These are phyloP conservation scores for Cyberlindnera bimundalis DNA, from an alignment of 805 yeast species.

Conservation along the genomic window DNA sequence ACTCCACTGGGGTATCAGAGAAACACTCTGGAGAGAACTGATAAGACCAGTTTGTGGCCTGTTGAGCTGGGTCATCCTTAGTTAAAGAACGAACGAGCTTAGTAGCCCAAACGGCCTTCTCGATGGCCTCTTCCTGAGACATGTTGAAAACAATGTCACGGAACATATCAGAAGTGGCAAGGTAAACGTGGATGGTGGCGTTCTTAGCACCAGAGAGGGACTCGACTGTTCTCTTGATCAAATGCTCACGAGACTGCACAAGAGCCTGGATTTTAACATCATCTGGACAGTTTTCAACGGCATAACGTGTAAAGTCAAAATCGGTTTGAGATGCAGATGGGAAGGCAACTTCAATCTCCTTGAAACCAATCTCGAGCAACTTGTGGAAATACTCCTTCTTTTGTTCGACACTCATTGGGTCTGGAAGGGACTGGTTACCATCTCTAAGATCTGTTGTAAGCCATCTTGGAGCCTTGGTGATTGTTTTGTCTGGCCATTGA, in stretches of 20 bases:
- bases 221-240: slow-evolving; percentile 71
- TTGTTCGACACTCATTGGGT: slow-evolving; percentile 74
- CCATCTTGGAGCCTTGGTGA: slow-evolving; percentile 77
- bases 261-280: slow-evolving; percentile 73
- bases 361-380: slow-evolving; percentile 68
- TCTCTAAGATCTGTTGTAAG: slow-evolving; percentile 76
- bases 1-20: slow-evolving; percentile 70
- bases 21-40: slow-evolving; percentile 81
- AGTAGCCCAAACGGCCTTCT: slow-evolving; percentile 68
- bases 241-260: slow-evolving; percentile 73
- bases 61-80: slow-evolving; percentile 66
- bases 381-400: slow-evolving; percentile 74
- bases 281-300: slow-evolving; percentile 73
- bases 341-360: slow-evolving; percentile 77
- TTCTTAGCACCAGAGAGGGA: slow-evolving; percentile 67
- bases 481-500: slow-evolving; percentile 66
- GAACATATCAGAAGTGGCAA: slow-evolving; percentile 74
- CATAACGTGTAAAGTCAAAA: slow-evolving; percentile 76
- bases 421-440: slow-evolving; percentile 79
- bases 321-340: slow-evolving; percentile 83
- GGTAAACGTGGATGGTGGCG: slow-evolving; percentile 69
- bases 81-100: slow-evolving; percentile 64
- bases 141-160: slow-evolving; percentile 73
- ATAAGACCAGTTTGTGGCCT: slow-evolving; percentile 63
- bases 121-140: slow-evolving; percentile 64